Evolutionary conservation across 2,329 filamentous ascomycete genomes (phyloP).

Genomic region (Fusarium nygamai): DNA sequence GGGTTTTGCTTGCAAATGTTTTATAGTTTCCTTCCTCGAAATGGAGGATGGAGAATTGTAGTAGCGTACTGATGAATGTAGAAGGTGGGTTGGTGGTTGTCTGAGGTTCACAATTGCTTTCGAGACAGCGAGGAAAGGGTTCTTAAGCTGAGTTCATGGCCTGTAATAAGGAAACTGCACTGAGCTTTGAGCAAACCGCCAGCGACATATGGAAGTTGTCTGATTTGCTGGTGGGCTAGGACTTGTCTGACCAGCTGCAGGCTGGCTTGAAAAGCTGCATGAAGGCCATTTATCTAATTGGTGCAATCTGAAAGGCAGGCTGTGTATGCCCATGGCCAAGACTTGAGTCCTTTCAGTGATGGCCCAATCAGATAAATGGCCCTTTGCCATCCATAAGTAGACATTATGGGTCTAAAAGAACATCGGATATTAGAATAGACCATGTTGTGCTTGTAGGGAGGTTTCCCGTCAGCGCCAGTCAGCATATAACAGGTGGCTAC

Average conservation of each 20-base stretch:
- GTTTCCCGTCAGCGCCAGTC: not conserved
- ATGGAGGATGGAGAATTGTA: not conserved
- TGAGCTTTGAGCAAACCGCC: not conserved
- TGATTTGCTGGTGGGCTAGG: not conserved
- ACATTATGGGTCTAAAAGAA: not conserved
- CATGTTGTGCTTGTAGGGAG: not conserved
- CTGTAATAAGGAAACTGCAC: rapidly evolving
- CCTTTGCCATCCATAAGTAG: rapidly evolving
- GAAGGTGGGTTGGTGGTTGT: not conserved
- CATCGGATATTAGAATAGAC: not conserved
- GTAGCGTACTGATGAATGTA: not conserved
- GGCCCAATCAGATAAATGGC: not conserved
- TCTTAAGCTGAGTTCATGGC: not conserved
- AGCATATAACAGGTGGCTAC: no score
- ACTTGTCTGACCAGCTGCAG: not conserved
- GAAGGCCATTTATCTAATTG: not conserved
- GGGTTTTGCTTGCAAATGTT: not conserved
- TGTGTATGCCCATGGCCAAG: no score
- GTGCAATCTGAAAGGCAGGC: no score
- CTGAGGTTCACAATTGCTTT: not conserved
- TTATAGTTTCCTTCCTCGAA: not conserved
- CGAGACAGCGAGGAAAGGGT: not conserved
- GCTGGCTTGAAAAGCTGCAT: not conserved
- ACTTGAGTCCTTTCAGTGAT: not conserved
- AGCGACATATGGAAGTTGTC: rapidly evolving